These are phyloP conservation scores for Halteria grandinella DNA, from an alignment of 73 alveolate species.

Conservation along the genomic window DNA sequence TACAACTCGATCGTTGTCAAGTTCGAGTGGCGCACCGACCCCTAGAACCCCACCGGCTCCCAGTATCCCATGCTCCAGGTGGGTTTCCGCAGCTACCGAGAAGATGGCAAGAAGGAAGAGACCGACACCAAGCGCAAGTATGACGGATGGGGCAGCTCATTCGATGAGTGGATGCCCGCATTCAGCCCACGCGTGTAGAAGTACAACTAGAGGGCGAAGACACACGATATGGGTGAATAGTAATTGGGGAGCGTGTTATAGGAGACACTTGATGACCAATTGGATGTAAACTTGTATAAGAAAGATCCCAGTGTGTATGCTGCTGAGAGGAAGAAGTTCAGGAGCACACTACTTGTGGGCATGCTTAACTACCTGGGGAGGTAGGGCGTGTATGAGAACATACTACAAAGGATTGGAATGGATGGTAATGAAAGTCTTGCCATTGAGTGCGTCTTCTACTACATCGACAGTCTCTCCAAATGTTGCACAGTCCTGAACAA, in stretches of 20 bases:
- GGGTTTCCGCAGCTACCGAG: conserved; percentile 81
- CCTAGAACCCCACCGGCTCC: too few relatives aligned
- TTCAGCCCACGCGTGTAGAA: conserved; percentile 74
- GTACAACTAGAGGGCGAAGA: conserved; percentile 17
- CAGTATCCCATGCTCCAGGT: conserved; percentile 41
- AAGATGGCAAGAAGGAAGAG: conserved; percentile 77
- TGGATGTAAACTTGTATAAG: conserved; percentile 3
- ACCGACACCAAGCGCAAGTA: conserved; percentile 59
- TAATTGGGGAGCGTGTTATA: neutral
- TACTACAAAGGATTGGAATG: conserved; percentile 54
- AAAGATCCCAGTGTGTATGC: conserved; percentile 38
- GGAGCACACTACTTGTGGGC: conserved; percentile 63
- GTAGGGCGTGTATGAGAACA: conserved; percentile 69
- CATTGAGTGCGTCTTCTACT: conserved; percentile 63
- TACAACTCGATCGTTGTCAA: conserved; percentile 68
- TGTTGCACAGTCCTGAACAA: conserved; percentile 63
- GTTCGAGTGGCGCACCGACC: conserved; percentile 15
- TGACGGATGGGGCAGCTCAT: conserved; percentile 86
- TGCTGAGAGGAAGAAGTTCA: conserved; percentile 77
- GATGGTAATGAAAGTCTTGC: conserved; percentile 53
- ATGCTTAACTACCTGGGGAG: conserved; percentile 71
- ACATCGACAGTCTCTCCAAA: conserved; percentile 70
- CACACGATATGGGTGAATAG: neutral
- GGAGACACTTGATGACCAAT: conserved; percentile 32
- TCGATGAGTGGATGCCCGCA: conserved; percentile 86